A percentile compares a stretch with the other conserved stretches of the same genome.
Conservation (phyloP, 495 filamentous ascomycete genomes). For the Trichoderma reesei region DNA sequence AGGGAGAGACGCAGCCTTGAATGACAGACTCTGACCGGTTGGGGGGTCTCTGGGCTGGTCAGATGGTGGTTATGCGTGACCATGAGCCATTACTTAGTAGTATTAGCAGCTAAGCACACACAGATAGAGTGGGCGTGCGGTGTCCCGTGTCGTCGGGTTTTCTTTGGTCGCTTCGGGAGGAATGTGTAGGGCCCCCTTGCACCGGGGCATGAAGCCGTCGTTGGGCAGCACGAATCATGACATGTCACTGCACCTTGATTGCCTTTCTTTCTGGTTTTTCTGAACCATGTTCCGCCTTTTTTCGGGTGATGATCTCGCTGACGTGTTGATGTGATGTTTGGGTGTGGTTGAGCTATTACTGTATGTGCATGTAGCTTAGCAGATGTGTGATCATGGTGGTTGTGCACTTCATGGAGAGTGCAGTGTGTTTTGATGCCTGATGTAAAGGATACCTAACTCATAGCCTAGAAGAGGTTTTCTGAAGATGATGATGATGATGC, state of each 20-base stretch:
- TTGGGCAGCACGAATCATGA: not conserved
- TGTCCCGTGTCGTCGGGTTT: not conserved
- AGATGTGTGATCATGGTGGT: no score
- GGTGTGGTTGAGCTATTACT: no score
- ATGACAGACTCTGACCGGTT: not conserved
- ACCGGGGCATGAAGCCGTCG: not conserved
- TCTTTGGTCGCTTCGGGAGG: not conserved
- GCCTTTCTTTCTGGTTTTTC: not conserved
- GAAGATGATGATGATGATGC: no score
- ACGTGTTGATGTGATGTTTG: not conserved
- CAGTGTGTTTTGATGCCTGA: no score
- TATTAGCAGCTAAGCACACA: not conserved
- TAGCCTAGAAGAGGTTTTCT: no score
- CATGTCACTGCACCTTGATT: not conserved
- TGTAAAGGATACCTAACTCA: no score
- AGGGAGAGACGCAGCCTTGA: not conserved
- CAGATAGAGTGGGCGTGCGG: not conserved
- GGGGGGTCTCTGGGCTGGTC: not conserved
- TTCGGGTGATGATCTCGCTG: not conserved
- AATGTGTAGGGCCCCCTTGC: not conserved
- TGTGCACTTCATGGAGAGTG: no score
- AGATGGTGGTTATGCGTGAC: constrained; percentile 4
- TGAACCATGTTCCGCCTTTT: not conserved
- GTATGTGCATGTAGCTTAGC: no score
- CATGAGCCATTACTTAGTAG: not conserved